A percentile compares a stretch with the other conserved stretches of the same genome.
These are phyloP conservation scores for Triticum monococcum DNA, from an alignment of 176 grass and related monocot species.

Conservation along the genomic window DNA sequence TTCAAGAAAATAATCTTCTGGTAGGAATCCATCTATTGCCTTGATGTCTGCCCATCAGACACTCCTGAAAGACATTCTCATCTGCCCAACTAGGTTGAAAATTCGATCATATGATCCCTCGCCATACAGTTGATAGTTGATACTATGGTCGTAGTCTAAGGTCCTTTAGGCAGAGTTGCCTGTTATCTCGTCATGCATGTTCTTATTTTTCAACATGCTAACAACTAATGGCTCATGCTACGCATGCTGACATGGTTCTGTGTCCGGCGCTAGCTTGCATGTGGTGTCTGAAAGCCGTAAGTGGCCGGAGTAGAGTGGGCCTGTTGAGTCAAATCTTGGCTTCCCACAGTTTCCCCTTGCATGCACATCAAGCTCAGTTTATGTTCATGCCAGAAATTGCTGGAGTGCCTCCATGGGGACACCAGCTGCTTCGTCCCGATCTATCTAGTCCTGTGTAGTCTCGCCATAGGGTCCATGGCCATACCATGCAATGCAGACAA, in stretches of 20 bases:
- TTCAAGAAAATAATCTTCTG: slow-evolving; percentile 25
- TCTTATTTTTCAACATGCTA: slow-evolving; percentile 17
- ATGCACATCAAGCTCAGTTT: slow-evolving; percentile 26
- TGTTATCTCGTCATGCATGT: slow-evolving; percentile 19
- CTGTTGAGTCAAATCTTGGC: slow-evolving; percentile 22
- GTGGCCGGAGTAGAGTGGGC: slow-evolving; percentile 26
- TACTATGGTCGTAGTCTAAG: slow-evolving; percentile 8
- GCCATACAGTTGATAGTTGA: not conserved
- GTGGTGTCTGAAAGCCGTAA: slow-evolving; percentile 34
- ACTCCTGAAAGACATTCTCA: not conserved
- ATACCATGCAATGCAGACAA: slow-evolving; percentile 32
- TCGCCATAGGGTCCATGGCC: slow-evolving; percentile 25
- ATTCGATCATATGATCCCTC: not conserved
- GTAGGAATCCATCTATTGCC: slow-evolving; percentile 20
- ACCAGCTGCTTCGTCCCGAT: slow-evolving; percentile 23
- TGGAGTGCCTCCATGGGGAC: slow-evolving; percentile 10
- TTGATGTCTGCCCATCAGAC: not conserved
- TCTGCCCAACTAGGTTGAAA: slow-evolving; percentile 13
- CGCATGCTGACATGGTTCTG: slow-evolving; percentile 16
- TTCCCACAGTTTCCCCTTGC: slow-evolving; percentile 20
- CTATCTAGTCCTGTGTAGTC: slow-evolving; percentile 24
- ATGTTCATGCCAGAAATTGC: slow-evolving; percentile 31
- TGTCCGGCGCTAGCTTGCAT: slow-evolving; percentile 25
- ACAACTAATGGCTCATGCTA: slow-evolving; percentile 10
- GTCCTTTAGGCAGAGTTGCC: slow-evolving; percentile 9